Evolutionary conservation across 2,329 filamentous ascomycete genomes (phyloP).

Genomic region (Colletotrichum lentis): DNA sequence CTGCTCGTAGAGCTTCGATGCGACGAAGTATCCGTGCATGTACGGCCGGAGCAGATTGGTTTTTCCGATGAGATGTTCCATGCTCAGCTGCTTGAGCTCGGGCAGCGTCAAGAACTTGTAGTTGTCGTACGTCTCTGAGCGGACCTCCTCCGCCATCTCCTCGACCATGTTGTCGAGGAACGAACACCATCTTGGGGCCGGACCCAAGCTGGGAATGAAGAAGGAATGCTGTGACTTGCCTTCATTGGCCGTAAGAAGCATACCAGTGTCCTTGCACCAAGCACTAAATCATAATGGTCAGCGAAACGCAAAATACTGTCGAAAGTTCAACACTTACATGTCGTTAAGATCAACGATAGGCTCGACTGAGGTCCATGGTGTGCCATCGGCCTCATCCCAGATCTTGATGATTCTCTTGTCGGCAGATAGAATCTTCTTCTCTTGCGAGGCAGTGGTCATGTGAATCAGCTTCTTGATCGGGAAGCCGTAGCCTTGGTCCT

Average conservation of each 20-base stretch:
- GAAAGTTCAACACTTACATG: conserved; percentile 55
- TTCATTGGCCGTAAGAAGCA: conserved; percentile 97
- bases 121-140: conserved; percentile 92
- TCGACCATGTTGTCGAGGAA: conserved; percentile 98
- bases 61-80: conserved; percentile 89
- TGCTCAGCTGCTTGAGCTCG: conserved; percentile 83
- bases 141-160: conserved; percentile 90
- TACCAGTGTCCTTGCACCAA: conserved; percentile 90
- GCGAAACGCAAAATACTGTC: background rate
- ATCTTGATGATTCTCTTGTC: conserved; percentile 98
- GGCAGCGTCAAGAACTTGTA: conserved; percentile 96
- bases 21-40: conserved; percentile 99
- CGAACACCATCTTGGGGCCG: conserved; percentile 92
- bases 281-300: conserved; percentile 52
- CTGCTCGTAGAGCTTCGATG: conserved; percentile 94
- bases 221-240: conserved; percentile 94
- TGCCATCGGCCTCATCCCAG: conserved; percentile 84
- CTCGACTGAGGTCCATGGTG: conserved; percentile 94
- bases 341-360: conserved; percentile 94
- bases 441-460: conserved; percentile 74
- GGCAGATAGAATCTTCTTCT: conserved; percentile 87
- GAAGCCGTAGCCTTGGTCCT: conserved; percentile 96
- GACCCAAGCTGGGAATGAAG: conserved; percentile 91
- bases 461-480: conserved; percentile 85
- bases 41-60: conserved; percentile 91